Conservation (phyloP, 208 protist genomes). For the Leishmania tarentolae region DNA sequence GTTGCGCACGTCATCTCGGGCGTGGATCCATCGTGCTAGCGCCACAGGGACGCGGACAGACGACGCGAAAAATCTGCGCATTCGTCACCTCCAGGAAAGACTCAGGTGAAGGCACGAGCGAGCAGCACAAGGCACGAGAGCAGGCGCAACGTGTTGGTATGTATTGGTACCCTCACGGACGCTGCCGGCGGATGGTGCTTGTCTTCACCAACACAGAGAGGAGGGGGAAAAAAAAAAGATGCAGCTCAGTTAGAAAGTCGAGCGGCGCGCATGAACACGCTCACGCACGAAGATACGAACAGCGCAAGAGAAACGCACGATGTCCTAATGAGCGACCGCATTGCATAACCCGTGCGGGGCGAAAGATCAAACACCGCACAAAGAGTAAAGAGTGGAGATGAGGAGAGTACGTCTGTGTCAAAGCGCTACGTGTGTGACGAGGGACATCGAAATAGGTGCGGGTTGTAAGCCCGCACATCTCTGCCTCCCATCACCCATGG, state of each 20-base stretch:
- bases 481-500: neutral
- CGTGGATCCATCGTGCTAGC: constrained; percentile 50
- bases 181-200: neutral
- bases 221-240: neutral
- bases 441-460: neutral
- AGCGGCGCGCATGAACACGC: neutral
- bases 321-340: neutral
- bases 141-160: too few species aligned
- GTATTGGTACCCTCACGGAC: neutral
- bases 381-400: neutral
- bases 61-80: constrained; percentile 29
- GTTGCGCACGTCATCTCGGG: constrained; percentile 91
- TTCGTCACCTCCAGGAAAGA: neutral
- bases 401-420: neutral
- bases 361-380: neutral
- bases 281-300: neutral
- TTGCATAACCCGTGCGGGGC: neutral
- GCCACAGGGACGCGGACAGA: constrained; percentile 6
- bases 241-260: neutral
- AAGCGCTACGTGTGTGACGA: neutral
- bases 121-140: neutral
- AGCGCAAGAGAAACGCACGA: neutral
- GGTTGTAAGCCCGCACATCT: neutral
- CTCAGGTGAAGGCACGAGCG: too few species aligned
- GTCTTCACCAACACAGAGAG: neutral